These are phyloP conservation scores for Melanogaster broomeanus DNA, from an alignment of 768 basidiomycete genomes.

Conservation along the genomic window DNA sequence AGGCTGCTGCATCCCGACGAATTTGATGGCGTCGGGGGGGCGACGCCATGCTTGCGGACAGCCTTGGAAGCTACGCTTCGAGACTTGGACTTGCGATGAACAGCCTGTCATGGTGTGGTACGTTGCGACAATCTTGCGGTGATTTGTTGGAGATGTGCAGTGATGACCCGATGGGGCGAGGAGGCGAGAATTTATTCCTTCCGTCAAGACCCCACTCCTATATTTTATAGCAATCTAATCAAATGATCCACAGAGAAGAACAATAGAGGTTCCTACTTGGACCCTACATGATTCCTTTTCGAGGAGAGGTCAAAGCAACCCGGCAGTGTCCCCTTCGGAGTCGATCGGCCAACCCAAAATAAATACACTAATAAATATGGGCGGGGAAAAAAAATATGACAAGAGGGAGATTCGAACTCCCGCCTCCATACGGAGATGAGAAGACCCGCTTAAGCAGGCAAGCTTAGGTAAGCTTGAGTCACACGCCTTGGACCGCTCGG, in stretches of 20 bases:
- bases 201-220: not conserved
- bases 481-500: constrained; percentile 66
- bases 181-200: not conserved
- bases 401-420: constrained; percentile 39
- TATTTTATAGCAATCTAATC: constrained; percentile 8
- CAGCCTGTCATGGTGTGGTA: constrained; percentile 9
- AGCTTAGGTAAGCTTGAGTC: constrained; percentile 47
- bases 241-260: constrained; percentile 5
- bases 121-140: not conserved
- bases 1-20: not conserved
- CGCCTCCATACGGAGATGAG: constrained; percentile 28
- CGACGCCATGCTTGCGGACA: not conserved
- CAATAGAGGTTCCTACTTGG: constrained; percentile 13
- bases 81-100: constrained; percentile 10
- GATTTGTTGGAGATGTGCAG: not conserved
- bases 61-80: not conserved
- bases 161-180: not conserved
- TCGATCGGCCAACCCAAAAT: too few relatives aligned
- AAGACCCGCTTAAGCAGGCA: constrained; percentile 11
- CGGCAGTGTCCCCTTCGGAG: constrained; percentile 22
- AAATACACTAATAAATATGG: too few relatives aligned
- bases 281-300: constrained; percentile 10
- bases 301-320: constrained; percentile 15
- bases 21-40: not conserved
- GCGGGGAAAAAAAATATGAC: constrained; percentile 14